A percentile compares a stretch with the other conserved stretches of the same genome.
Evolutionary conservation across 768 basidiomycete genomes (phyloP).

Genomic region (Suillus luteus): DNA sequence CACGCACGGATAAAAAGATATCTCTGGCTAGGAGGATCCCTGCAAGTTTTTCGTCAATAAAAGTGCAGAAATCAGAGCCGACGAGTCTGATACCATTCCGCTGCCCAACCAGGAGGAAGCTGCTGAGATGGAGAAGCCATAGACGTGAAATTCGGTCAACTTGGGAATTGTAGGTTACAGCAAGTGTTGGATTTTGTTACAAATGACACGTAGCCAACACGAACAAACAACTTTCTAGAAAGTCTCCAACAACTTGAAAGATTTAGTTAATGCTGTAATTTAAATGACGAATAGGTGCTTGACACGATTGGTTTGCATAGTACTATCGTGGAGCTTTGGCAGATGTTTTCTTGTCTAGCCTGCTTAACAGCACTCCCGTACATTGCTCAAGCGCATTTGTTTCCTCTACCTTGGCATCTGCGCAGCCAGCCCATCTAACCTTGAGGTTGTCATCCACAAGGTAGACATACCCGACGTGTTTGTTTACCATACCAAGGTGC

Average conservation of each 20-base stretch:
- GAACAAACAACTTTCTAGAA: slow-evolving; percentile 18
- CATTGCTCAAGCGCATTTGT: slow-evolving; percentile 67
- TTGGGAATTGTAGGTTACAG: neutral
- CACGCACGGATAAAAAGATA: slow-evolving; percentile 87
- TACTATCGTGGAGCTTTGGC: neutral
- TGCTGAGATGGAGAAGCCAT: slow-evolving; percentile 60
- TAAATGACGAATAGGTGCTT: neutral
- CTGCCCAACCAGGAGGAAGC: slow-evolving; percentile 89
- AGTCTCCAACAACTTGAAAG: neutral
- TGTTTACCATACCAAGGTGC: slow-evolving; percentile 85
- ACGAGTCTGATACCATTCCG: slow-evolving; percentile 72
- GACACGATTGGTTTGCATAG: neutral
- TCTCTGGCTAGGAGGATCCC: slow-evolving; percentile 79
- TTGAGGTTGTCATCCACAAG: slow-evolving; percentile 83
- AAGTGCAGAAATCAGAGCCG: neutral
- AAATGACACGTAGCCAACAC: slow-evolving; percentile 25
- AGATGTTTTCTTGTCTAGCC: slow-evolving; percentile 40
- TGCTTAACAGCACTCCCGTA: slow-evolving; percentile 64
- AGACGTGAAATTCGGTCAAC: slow-evolving; percentile 1
- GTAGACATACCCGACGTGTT: slow-evolving; percentile 89
- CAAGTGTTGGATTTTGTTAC: neutral
- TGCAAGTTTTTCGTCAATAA: slow-evolving; percentile 36
- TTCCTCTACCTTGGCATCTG: slow-evolving; percentile 79
- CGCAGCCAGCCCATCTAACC: slow-evolving; percentile 92
- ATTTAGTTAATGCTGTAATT: neutral